Base-by-base conservation (phyloP, 2,329 filamentous ascomycete genomes). In the Albophoma yamanashiensis region DNA sequence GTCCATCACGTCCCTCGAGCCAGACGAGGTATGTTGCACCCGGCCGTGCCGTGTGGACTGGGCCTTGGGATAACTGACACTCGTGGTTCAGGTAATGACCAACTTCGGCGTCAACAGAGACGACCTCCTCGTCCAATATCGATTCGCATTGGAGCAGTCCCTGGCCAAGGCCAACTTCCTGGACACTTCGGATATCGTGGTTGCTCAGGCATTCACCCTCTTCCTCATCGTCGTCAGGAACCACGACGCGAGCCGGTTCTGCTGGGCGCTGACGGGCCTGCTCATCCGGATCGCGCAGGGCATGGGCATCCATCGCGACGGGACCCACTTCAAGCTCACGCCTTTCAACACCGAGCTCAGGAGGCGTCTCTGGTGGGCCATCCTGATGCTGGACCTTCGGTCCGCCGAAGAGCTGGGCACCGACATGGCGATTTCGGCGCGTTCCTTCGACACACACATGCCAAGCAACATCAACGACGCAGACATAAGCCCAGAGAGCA, bases 341-440 rank as follows among this genome's bases (percentile, higher is more conserved):
- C 79, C 82, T 0, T 85, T 83, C 60, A 83, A 87, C 59, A 78
- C 78, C 0, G 83, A 88, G 67, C 80, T 86, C 70, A 76, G 84
- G 43, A 76, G 85, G 27, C 76, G 85, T 2, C 68, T 87, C 0
- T 88, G 84, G 81, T 86, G 82, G 78, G 75, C 79, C n/a, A 76
- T 88, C 12, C 73, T 84, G 47, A 73, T 80, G 3, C 73, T 87
- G 0, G 85, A 88, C 64, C 70, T 81, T 3, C 77, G 80, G 11
- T 76, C 79, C 0, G 77, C 81, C 3, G 82, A 86, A 62, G 79
- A 84, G 59, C 73, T 80, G 3, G 82, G 81, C 14, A 76, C 75
- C 22, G 78, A 76, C 55, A 71, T 80, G 22, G 74, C 73, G 4
- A 75, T 81, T 17, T 65, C 72, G 14, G 73, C 75, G 4, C 65